Base-by-base conservation (phyloP, 768 basidiomycete genomes). In the Naematelia aurantialba region DNA sequence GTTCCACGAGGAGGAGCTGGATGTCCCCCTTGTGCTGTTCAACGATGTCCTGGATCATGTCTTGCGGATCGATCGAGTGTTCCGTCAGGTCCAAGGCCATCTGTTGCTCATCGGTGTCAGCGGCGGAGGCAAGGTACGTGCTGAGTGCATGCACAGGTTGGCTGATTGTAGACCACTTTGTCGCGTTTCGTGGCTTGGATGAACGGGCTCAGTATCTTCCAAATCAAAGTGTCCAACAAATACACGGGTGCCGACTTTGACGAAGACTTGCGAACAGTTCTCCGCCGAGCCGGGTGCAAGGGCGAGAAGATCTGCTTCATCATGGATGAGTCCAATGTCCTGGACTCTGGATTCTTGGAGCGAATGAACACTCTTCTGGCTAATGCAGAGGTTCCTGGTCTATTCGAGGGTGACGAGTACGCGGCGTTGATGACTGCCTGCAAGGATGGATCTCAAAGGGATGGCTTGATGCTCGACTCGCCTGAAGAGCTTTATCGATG, bases 351-450 rank as follows among this genome's bases (percentile, higher is more conserved):
- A 47, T 99, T 99, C 83, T 80, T 99, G 64, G 96, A 99, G 76
- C 86, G 96, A n/a, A 98, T 99, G 94, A 99, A 99, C 77, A 99
- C 96, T 0, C 84, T 99, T 13, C 83, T 99, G 14, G 96, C 96
- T 42, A 99, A 99, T 69, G 96, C 96, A n/a, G 96, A 99, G 77
- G 93, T 99, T n/a, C 96, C 96, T 0, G 96, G 96, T 77, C 83
- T 99, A n/a, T 99, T 99, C 75, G 96, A 99, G 78, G 96, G 96
- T n/a, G 96, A 99, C 69, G 96, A 99, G 74, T 88, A 97, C 75
- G 87, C 94, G 19, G 90, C 93, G 52, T 81, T 99, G 58, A 98
- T 98, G 93, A 98, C 96, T 3, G 92, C 96, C 1, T 98, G 96
- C 80, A 97, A 96, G 76, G 96, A 98, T 78, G 96, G 96, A 4